Base-by-base conservation (phyloP, 176 grass and related monocot species). In the Ampelocalamus luodianensis region DNA sequence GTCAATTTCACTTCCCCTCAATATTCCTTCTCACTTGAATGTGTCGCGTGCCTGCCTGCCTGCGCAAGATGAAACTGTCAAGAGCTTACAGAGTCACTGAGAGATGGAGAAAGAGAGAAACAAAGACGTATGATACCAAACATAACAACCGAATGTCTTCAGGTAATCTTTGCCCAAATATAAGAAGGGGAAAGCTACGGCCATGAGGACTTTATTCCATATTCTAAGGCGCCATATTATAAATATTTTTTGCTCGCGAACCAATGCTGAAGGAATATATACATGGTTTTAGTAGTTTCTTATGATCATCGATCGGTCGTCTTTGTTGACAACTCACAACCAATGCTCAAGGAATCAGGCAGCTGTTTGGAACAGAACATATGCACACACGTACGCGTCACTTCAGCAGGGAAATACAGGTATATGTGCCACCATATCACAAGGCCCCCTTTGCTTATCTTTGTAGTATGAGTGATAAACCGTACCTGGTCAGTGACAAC, bases 261-360 rank as follows among this genome's bases (percentile, higher is more conserved):
- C 77, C 13, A 74, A 86, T 90, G 46, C 88, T 7, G 18, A 40
- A n/a, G 73, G 83, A 90, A 82, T 77, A 90, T 77, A 71, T 82
- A 62, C 49, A 54, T 18, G 72, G 72, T 82, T 55, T 90, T 36
- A 70, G 44, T 68, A 87, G 72, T 68, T 79, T 32, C 20, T 59
- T 74, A 27, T 73, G 82, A 82, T 86, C 51, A 75, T 38, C 12
- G 38, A 66, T 66, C 11, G 23, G 79, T 39, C 73, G 17, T 74
- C 61, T 90, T 83, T 90, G 68, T 58, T 67, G 84, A 83, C 79
- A 87, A 53, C 74, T 72, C 68, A 55, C 56, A 39, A 38, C 26
- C 44, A 49, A 79, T 79, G 89, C 73, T 66, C 44, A 24, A 59
- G 69, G 84, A 83, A 87, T 87, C 68, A 59, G 65, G 84, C 60